Base-by-base conservation (phyloP, 495 filamentous ascomycete species). In the Aspergillus taichungensis region DNA sequence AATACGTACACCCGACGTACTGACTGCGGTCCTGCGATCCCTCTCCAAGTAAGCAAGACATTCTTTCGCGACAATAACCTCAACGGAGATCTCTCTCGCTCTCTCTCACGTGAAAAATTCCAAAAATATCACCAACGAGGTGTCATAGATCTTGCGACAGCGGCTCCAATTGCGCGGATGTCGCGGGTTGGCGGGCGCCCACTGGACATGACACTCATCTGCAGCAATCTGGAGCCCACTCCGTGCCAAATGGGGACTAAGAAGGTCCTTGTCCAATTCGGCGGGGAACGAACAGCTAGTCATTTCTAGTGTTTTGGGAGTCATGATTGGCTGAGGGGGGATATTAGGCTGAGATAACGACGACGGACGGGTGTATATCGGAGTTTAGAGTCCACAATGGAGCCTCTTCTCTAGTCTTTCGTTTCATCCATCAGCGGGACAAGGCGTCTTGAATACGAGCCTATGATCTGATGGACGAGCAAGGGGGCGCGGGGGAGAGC, bases 131-230 rank as follows among this genome's bases (percentile, higher is more conserved):
- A 73, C 54, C 24, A 72, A 35, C 9, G 45, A 42, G 30, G 57
- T 47, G 49, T 72, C 62, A 24, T 63, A 68, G 6, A 48, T 37
- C 43, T 73, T 73, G 12, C 66, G 52, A 7, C 32, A 8, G 7
- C 41, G 29, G 29, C 50, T 43, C 70, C 68, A 73, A 44, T 72
- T 68, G 13, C 64, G 59, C 29, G 70, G 68, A 54, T 70, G 64
- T 24, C 53, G 57, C 6, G 57, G 57, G 41, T 67, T 68, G 5
- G 59, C 54, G 9, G 52, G 36, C 10, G 46, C 44, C 66, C 67
- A 73, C 43, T 61, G 57, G 24, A 72, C 57, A 47, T 64, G 64
- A 37, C 47, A 50, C 2, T 60, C 62, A 51, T 69, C 62, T 1
- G 56, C 46, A 27, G 66, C 62, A 28, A 68, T 31, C 44, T 63